Evolutionary conservation across 2,329 filamentous ascomycete species (phyloP).

Genomic region (Colletotrichum camelliae): DNA sequence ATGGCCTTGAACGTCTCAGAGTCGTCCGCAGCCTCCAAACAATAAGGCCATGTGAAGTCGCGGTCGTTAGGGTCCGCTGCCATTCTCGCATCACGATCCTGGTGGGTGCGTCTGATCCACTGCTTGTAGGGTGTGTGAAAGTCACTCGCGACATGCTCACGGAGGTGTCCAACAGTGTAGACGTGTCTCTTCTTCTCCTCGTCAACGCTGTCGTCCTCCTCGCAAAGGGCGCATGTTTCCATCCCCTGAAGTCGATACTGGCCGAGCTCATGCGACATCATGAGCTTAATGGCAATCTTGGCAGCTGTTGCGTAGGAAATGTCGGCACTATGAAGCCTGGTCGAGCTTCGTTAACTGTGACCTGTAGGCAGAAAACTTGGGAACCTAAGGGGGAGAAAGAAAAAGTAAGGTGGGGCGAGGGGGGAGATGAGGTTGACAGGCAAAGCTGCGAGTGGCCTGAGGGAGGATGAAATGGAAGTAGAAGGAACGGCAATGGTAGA

Average conservation of each 20-base stretch:
- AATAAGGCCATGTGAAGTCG: background rate
- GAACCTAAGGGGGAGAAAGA: too few species aligned
- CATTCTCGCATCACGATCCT: background rate
- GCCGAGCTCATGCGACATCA: background rate
- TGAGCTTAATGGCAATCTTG: background rate
- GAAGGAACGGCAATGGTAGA: too few species aligned
- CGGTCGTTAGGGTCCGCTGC: fast-evolving
- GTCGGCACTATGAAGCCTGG: background rate
- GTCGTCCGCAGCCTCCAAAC: background rate
- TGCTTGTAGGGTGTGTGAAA: background rate
- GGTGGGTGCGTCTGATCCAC: background rate
- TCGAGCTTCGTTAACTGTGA: too few species aligned
- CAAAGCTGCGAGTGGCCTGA: too few species aligned
- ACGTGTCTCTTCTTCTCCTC: background rate
- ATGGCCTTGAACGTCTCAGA: background rate
- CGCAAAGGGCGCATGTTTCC: background rate
- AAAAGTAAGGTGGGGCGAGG: too few species aligned
- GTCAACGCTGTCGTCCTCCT: background rate
- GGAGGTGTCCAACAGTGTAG: background rate
- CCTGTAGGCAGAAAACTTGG: too few species aligned
- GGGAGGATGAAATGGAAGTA: too few species aligned
- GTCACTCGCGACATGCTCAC: background rate
- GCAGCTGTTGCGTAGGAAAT: background rate
- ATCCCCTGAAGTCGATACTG: background rate
- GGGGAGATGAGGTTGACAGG: too few species aligned